Base-by-base conservation (phyloP, 2,329 filamentous ascomycete species). In the Alternaria sp. region DNA sequence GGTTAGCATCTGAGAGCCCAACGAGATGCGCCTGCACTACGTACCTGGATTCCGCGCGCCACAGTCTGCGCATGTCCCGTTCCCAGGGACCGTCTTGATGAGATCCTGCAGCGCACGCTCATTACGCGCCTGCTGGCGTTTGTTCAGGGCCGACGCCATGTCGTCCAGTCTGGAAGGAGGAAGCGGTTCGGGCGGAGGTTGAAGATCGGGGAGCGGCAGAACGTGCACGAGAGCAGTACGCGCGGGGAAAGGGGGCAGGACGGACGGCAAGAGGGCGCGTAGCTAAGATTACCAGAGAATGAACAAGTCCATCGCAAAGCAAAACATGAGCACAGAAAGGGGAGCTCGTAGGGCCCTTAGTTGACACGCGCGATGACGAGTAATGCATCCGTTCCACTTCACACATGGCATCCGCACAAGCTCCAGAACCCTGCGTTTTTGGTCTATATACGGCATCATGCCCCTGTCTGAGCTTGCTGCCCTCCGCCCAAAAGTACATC, bases 51-150 rank as follows among this genome's bases (percentile, higher is more conserved):
- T 98, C 79, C 90, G 89, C 65, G 93, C 90, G 78, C 90, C 88
- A 83, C 96, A 99, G 82, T 99, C 96, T 68, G 96, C 96, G 84
- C 96, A 99, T 75, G 89, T 85, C 79, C 96, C 94, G 84, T 99
- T 99, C 63, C 96, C 96, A 9, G 94, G 88, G 10, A 97, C 86
- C 41, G 85, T 89, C 71, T 92, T 92, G 71, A 98, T 90, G 67
- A 99, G 88, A 51, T 98, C 95, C 77, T 97, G 93, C 70, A 99
- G 86, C 60, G 89, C 85, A 79, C 93, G 93, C 85, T 99, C 96
- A 82, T 99, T 97, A 82, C 96, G 94, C 85, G 92, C 93, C 87
- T 97, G 95, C 84, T 97, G 93, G 82, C 96, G 93, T 87, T 98
- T 99, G 86, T 90, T 97, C 80, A 96, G 85, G 47, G 89, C 86